Percentiles rank a stretch among this genome's conserved stretches.
phyloP scores from a whole-genome alignment of 192 early-diverging fungal species.

The Lobosporangium transversale region DNA sequence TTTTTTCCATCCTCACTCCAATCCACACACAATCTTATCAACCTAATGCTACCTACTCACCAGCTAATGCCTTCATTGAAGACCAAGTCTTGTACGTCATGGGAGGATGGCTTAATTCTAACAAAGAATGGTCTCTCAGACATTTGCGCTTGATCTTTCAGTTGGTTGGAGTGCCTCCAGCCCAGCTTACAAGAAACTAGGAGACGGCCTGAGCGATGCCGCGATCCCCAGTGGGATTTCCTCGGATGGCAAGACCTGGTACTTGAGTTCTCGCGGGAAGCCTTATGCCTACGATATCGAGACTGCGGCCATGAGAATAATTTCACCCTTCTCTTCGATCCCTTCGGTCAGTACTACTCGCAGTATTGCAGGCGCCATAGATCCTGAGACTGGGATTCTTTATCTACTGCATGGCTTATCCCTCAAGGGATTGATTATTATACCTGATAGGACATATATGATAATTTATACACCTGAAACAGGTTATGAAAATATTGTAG shows the following conservation, averaged over 20 bases:
- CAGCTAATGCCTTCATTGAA: background rate
- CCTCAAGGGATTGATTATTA: background rate
- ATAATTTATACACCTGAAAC: background rate
- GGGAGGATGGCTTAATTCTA: background rate
- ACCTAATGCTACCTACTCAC: background rate
- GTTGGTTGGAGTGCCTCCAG: constrained; percentile 2
- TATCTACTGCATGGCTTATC: constrained; percentile 1
- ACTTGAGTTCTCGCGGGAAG: background rate
- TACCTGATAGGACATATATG: background rate
- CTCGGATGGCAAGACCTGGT: background rate
- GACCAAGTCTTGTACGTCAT: background rate
- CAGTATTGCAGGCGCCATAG: background rate
- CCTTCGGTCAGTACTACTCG: background rate
- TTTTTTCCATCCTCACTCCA: background rate
- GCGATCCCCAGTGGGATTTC: background rate
- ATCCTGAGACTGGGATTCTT: constrained; percentile 5
- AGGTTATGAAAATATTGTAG: background rate
- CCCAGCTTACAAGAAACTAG: background rate
- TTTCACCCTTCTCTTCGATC: background rate
- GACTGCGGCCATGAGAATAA: background rate
- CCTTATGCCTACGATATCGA: too few relatives aligned
- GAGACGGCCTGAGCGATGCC: background rate
- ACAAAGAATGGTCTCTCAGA: background rate
- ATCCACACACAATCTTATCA: background rate
- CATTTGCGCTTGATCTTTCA: constrained; percentile 8